phyloP scores from a whole-genome alignment of 208 protist species.

The Wallacemonas collosoma region DNA sequence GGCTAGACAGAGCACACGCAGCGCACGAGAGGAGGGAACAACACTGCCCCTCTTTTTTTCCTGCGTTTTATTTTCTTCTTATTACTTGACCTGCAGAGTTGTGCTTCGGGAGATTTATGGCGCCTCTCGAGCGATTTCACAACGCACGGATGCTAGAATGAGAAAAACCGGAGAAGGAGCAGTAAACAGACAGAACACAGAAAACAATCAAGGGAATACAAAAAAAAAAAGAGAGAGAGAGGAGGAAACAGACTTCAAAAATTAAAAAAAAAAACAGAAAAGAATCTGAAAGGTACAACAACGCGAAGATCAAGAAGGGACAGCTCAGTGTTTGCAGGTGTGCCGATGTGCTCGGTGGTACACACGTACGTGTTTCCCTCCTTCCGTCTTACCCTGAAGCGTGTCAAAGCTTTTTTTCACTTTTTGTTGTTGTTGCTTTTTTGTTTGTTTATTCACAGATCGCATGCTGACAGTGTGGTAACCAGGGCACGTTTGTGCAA shows the following conservation, averaged over 20 bases:
- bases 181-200: no score
- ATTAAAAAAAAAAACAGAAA: slow-evolving; percentile 1
- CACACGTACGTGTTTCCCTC: neutral
- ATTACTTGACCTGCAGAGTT: neutral
- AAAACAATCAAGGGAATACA: neutral
- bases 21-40: no score
- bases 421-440: neutral
- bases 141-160: no score
- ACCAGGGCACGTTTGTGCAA: no score
- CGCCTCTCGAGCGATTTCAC: no score
- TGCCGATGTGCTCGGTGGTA: neutral
- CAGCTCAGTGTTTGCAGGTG: neutral
- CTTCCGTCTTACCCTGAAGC: neutral
- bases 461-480: neutral
- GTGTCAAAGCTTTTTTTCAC: neutral
- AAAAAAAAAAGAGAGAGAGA: slow-evolving; percentile 8
- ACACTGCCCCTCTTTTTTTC: neutral
- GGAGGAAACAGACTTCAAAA: neutral
- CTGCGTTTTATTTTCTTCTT: neutral
- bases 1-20: no score
- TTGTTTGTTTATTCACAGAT: slow-evolving; percentile 1
- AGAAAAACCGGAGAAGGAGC: no score
- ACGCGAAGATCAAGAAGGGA: slow-evolving; percentile 9
- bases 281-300: neutral
- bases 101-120: no score